phyloP scores from a whole-genome alignment of 257 asterid species.

The Voacanga thouarsii region DNA sequence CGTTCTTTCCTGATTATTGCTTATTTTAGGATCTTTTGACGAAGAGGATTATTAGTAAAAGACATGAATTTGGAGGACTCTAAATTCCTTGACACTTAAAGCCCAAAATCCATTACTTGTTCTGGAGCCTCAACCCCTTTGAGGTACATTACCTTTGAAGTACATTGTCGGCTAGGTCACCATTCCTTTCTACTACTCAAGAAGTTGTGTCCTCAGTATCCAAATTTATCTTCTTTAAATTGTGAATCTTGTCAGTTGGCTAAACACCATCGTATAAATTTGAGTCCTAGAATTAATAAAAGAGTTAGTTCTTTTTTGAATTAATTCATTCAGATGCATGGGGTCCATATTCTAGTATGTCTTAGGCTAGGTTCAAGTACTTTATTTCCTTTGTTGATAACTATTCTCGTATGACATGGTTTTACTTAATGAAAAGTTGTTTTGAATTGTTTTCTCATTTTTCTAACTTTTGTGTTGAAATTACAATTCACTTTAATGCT shows the following conservation, averaged over 20 bases:
- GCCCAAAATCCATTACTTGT: not conserved
- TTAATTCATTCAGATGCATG: not conserved
- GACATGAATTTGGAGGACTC: not conserved
- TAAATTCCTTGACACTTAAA: not conserved
- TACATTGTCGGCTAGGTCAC: too few relatives aligned
- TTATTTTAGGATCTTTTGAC: not conserved
- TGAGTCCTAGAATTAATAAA: too few relatives aligned
- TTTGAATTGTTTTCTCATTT: not conserved
- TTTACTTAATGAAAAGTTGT: not conserved
- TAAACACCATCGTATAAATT: not conserved
- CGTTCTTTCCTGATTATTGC: too few relatives aligned
- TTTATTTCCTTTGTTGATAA: too few relatives aligned
- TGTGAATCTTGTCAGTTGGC: too few relatives aligned
- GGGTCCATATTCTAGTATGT: not conserved
- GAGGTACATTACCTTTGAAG: not conserved
- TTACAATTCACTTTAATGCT: too few relatives aligned
- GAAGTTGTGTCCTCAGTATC: too few relatives aligned
- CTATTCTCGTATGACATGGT: not conserved
- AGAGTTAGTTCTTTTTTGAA: not conserved
- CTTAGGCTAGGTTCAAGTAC: not conserved
- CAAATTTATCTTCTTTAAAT: too few relatives aligned
- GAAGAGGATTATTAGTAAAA: conserved; percentile 1
- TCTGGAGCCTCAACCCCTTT: not conserved
- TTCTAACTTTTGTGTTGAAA: not conserved
- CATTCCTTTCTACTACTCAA: too few relatives aligned